Base-by-base conservation (phyloP, 2,329 filamentous ascomycete genomes). In the Alternaria gaisen region DNA sequence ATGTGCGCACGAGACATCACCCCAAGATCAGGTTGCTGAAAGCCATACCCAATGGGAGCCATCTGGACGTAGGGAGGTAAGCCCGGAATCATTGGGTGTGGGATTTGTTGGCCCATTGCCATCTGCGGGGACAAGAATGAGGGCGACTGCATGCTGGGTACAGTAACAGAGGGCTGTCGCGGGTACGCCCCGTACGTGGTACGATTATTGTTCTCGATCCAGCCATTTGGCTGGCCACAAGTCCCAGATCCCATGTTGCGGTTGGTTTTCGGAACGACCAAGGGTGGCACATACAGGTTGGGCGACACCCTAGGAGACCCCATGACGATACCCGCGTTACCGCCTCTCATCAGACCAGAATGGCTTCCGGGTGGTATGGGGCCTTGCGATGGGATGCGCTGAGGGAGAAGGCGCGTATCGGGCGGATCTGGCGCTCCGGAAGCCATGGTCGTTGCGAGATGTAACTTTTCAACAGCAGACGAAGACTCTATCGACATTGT, bases 161-260 rank as follows among this genome's bases (percentile, higher is more conserved):
- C 51, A 46, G 52, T 12, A 4, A 61, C 60, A 10, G 70, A 64
- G 6, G 63, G 34, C 14, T 67, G 69, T n/a, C 63, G 65, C 14
- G 60, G 14, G 43, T 64, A 66, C 5, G 56, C 40, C 18, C 64
- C 64, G 54, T 65, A 67, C 6, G 53, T 18, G 5, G 66, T 34
- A 38, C 64, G 67, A 41, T 56, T 46, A 36, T 55, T 61, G 47
- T 73, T 74, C 58, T 75, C 73, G 12, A 52, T 43, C 56, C 66
- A 71, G 22, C 58, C 60, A 42, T 52, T 46, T 42, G 42, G 44
- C 18, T 63, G 62, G 18, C 24, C 55, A 32, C 67, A 61, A 5
- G 63, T 50, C 11, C 43, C 56, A 38, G 71, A 68, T 11, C 47
- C 56, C 24, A 64, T 36, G 24, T 55, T 53, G 14, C 61, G 64